Evolutionary conservation across 1,139 yeast species (phyloP).

Genomic region (Saccharomyces hybrid): DNA sequence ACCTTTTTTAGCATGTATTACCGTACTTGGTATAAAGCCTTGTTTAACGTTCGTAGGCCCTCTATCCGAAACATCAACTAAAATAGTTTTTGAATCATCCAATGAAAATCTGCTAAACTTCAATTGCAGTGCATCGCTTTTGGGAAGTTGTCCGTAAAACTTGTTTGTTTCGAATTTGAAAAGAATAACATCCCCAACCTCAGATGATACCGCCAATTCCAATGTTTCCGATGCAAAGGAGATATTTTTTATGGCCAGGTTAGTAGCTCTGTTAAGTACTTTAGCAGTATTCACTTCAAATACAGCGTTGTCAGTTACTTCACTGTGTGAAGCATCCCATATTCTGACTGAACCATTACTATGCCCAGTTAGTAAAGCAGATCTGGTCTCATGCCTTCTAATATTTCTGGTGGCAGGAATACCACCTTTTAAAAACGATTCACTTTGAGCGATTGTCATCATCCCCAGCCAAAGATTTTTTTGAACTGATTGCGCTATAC

Average conservation of each 20-base stretch:
- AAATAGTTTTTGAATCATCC: constrained; percentile 20
- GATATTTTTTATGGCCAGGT: constrained; percentile 46
- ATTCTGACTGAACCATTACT: constrained; percentile 69
- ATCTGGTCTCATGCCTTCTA: constrained; percentile 53
- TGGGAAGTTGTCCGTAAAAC: constrained; percentile 33
- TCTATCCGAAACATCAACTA: constrained; percentile 34
- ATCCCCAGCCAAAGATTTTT: constrained; percentile 67
- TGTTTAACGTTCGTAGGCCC: constrained; percentile 41
- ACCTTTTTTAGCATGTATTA: constrained; percentile 41
- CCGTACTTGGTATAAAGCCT: constrained; percentile 65
- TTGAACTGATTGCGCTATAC: constrained; percentile 49
- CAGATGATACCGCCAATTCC: constrained; percentile 57
- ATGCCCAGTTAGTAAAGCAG: constrained; percentile 74
- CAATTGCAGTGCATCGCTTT: constrained; percentile 23
- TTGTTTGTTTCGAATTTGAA: constrained; percentile 63
- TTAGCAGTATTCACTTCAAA: constrained; percentile 47
- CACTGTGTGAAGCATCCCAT: constrained; percentile 77
- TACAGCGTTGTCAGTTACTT: constrained; percentile 52
- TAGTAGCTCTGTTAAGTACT: constrained; percentile 38
- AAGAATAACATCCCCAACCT: constrained; percentile 65
- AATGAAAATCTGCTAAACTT: constrained; percentile 31
- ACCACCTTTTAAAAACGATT: constrained; percentile 64
- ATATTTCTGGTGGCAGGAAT: constrained; percentile 50
- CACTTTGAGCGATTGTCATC: constrained; percentile 43
- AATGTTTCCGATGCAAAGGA: constrained; percentile 71